Conservation (phyloP, 2,329 filamentous ascomycete species). For the Thermomyces lanuginosus region DNA sequence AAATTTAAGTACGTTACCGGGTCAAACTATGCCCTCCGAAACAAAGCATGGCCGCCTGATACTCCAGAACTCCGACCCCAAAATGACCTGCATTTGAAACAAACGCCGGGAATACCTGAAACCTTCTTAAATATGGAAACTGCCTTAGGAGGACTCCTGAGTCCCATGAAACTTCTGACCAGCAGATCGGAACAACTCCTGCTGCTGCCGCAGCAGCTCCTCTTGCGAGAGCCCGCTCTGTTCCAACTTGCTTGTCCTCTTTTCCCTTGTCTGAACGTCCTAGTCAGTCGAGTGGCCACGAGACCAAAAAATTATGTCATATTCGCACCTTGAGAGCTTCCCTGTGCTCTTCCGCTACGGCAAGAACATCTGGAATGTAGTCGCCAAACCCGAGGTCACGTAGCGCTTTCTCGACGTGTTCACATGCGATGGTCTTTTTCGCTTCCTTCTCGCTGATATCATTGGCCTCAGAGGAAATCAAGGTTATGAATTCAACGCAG, state of each 20-base stretch:
- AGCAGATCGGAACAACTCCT: conserved; percentile 77
- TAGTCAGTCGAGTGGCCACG: too few relatives aligned
- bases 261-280: conserved; percentile 76
- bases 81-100: too few relatives aligned
- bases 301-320: conserved; percentile 7
- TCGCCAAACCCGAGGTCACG: conserved; percentile 84
- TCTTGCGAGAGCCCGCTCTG: conserved; percentile 85
- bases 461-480: conserved; percentile 96
- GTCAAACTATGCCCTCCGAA: too few relatives aligned
- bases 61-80: too few relatives aligned
- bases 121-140: too few relatives aligned
- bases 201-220: conserved; percentile 72
- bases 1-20: too few relatives aligned
- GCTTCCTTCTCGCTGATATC: conserved; percentile 97
- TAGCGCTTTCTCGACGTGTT: conserved; percentile 90
- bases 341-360: conserved; percentile 81
- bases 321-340: conserved; percentile 77
- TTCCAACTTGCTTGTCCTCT: conserved; percentile 94
- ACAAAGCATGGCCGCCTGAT: too few relatives aligned
- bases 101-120: too few relatives aligned
- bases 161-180: conserved; percentile 51
- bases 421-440: conserved; percentile 97
- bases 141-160: conserved; percentile 21
- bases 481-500: conserved; percentile 96
- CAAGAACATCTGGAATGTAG: conserved; percentile 74